A percentile compares a stretch with the other conserved stretches of the same genome.
Conservation (phyloP, 768 basidiomycete genomes). For the Tricholoma saponaceum region DNA sequence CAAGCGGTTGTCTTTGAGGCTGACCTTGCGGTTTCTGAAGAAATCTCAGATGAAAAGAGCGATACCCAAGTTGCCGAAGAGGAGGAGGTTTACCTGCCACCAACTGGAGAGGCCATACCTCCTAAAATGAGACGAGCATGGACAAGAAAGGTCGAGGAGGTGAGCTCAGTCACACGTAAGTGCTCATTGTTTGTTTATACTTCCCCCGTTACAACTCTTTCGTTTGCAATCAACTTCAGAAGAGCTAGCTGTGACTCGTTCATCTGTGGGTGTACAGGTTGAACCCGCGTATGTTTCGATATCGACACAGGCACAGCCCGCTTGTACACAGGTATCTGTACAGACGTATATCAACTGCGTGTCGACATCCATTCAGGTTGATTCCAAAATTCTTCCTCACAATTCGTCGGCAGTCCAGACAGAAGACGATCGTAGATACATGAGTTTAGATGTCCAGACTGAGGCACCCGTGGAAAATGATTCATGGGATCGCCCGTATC, state of each 20-base stretch:
- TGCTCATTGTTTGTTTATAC: conserved; percentile 6
- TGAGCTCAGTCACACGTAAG: conserved; percentile 37
- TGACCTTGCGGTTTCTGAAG: conserved; percentile 33
- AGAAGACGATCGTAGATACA: conserved; percentile 10
- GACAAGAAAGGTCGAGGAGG: conserved; percentile 46
- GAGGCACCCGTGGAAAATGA: conserved; percentile 5
- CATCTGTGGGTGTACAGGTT: conserved; percentile 43
- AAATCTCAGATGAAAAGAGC: conserved; percentile 36
- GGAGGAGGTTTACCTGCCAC: conserved; percentile 28
- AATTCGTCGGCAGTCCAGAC: conserved; percentile 15
- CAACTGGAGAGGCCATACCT: conserved; percentile 38
- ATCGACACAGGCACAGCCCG: conserved; percentile 31
- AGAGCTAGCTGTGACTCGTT: conserved; percentile 18
- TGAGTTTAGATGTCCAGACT: conserved; percentile 17
- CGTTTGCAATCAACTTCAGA: conserved; percentile 1
- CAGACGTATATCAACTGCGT: conserved; percentile 15
- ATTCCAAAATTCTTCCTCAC: conserved; percentile 4
- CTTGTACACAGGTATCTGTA: conserved; percentile 13
- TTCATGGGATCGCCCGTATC: not conserved
- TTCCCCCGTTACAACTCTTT: not conserved
- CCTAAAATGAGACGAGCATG: conserved; percentile 66
- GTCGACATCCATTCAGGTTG: conserved; percentile 21
- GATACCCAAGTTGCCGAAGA: conserved; percentile 36
- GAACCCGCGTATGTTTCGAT: conserved; percentile 27
- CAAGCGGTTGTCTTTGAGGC: conserved; percentile 57